Conservation (phyloP, 371 early-diverging fungal species). For the Parasitella parasitica region DNA sequence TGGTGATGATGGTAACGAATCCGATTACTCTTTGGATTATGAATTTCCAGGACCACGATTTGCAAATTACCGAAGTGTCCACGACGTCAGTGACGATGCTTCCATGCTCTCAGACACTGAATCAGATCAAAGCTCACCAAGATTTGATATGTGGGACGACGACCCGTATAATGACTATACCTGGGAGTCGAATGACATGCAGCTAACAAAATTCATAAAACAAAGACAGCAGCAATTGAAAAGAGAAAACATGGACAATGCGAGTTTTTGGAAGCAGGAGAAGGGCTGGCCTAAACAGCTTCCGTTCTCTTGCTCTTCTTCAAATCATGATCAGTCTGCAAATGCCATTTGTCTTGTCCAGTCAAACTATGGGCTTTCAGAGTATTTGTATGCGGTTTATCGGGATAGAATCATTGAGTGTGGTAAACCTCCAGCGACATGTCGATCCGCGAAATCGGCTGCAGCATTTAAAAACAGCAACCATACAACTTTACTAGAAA, state of each 20-base stretch:
- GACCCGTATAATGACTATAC: constrained; percentile 51
- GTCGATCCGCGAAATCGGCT: neutral
- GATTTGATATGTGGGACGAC: constrained; percentile 55
- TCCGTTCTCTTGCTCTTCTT: constrained; percentile 46
- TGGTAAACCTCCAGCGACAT: constrained; percentile 22
- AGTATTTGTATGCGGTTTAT: constrained; percentile 48
- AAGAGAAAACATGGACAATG: constrained; percentile 3
- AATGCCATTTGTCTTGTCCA: constrained; percentile 45
- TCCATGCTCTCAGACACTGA: constrained; percentile 34
- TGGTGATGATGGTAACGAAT: constrained; percentile 26
- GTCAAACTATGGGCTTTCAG: constrained; percentile 45
- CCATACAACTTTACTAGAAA: constrained; percentile 7
- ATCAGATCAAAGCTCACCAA: constrained; percentile 7
- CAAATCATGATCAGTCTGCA: constrained; percentile 54
- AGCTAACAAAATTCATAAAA: constrained; percentile 37
- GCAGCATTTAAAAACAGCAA: neutral
- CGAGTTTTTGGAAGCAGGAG: constrained; percentile 41
- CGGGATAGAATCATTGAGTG: constrained; percentile 47
- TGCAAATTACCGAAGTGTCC: constrained; percentile 30
- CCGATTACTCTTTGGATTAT: constrained; percentile 46
- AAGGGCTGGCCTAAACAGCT: constrained; percentile 51
- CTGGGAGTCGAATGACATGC: constrained; percentile 52
- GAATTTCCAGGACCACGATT: constrained; percentile 45
- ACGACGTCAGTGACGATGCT: constrained; percentile 37
- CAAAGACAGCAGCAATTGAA: constrained; percentile 14